These are phyloP conservation scores for Clavispora vitiphila DNA, from an alignment of 805 yeast species.

Conservation along the genomic window DNA sequence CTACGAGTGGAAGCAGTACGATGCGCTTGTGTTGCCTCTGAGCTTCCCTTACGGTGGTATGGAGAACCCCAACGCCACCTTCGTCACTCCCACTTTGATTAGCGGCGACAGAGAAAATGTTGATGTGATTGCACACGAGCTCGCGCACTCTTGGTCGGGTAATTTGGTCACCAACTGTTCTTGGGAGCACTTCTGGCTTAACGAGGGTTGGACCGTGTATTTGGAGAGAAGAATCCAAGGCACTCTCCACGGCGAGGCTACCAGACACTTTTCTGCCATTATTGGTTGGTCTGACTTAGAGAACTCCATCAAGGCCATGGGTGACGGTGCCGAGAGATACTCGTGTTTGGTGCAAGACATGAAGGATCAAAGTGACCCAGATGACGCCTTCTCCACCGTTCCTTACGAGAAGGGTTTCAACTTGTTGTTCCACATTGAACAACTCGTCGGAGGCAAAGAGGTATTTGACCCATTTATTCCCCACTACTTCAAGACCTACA, in stretches of 20 bases:
- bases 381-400: conserved; percentile 80
- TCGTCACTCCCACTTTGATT: conserved; percentile 84
- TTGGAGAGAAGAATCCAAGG: conserved; percentile 81
- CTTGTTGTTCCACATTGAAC: conserved; percentile 70
- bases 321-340: conserved; percentile 46
- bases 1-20: conserved; percentile 83
- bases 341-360: conserved; percentile 67
- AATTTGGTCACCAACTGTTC: conserved; percentile 85
- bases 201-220: conserved; percentile 96
- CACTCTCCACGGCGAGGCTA: conserved; percentile 68
- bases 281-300: conserved; percentile 86
- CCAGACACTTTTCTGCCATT: conserved; percentile 75
- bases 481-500: conserved; percentile 65
- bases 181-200: conserved; percentile 93
- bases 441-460: conserved; percentile 55
- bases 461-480: conserved; percentile 78
- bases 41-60: conserved; percentile 87
- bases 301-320: conserved; percentile 62
- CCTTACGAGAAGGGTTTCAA: conserved; percentile 92
- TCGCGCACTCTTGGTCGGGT: conserved; percentile 92
- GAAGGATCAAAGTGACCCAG: conserved; percentile 72
- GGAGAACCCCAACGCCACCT: conserved; percentile 91
- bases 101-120: conserved; percentile 82
- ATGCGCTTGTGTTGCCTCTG: conserved; percentile 73
- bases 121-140: conserved; percentile 87